These are phyloP conservation scores for Testicularia cyperi DNA, from an alignment of 1,284 basidiomycete species.

Conservation along the genomic window DNA sequence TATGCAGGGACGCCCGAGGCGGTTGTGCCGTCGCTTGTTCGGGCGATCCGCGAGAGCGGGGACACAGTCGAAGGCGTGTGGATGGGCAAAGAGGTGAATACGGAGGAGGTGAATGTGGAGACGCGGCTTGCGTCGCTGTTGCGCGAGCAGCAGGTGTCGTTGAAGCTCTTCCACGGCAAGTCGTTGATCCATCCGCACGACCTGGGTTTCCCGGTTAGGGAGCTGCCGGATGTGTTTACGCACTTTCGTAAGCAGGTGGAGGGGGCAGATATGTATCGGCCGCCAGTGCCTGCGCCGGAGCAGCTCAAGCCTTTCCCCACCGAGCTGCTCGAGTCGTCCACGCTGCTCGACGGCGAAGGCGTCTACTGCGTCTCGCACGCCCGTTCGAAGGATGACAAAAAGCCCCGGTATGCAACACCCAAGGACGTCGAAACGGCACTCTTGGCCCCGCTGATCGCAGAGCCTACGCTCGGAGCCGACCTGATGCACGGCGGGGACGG, in stretches of 20 bases:
- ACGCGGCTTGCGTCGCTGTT: slow-evolving; percentile 12
- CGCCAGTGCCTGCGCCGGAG: slow-evolving; percentile 26
- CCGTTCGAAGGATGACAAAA: slow-evolving; percentile 2
- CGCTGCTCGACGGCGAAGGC: slow-evolving; percentile 13
- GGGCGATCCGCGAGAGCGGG: slow-evolving; percentile 58
- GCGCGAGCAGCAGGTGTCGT: slow-evolving; percentile 3
- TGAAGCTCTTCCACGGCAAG: slow-evolving; percentile 29
- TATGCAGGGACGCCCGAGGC: slow-evolving; percentile 46
- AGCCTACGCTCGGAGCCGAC: slow-evolving; percentile 26
- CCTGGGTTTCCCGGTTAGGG: slow-evolving; percentile 38
- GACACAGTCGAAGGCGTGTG: slow-evolving; percentile 63
- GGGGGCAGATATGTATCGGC: slow-evolving; percentile 30
- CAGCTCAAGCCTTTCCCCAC: slow-evolving; percentile 42
- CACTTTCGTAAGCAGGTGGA: slow-evolving; percentile 53
- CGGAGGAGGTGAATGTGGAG: slow-evolving; percentile 46
- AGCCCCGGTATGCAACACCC: no score
- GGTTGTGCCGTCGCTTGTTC: slow-evolving; percentile 58
- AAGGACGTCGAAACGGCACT: slow-evolving; percentile 26
- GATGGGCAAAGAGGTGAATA: slow-evolving; percentile 62
- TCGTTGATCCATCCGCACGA: slow-evolving; percentile 24
- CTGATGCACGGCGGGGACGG: slow-evolving; percentile 3
- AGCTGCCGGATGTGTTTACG: slow-evolving; percentile 53
- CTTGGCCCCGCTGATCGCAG: slow-evolving; percentile 31
- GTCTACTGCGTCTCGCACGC: slow-evolving; percentile 19
- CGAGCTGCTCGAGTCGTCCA: no score